phyloP scores from a whole-genome alignment of 305 asterid species.

The Plantago lanceolata region DNA sequence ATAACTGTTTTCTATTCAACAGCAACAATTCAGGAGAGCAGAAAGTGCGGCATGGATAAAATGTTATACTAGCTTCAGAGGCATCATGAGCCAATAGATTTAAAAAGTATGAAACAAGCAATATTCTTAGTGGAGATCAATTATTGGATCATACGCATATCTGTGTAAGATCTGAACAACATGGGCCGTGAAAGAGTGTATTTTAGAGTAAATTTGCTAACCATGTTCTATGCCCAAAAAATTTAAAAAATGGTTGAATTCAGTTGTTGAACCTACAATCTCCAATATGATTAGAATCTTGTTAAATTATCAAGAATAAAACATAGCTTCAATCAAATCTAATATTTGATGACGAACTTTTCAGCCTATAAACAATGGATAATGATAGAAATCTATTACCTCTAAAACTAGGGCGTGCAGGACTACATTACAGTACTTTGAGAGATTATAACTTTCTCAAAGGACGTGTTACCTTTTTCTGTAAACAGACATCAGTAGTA shows the following conservation, averaged over 20 bases:
- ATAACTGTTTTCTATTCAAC: conserved; percentile 2
- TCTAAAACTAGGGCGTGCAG: neutral
- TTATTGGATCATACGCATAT: neutral
- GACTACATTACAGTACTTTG: neutral
- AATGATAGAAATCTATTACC: neutral
- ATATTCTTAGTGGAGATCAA: neutral
- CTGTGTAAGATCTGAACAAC: too few species aligned
- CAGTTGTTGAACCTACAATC: conserved; percentile 8
- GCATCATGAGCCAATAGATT: conserved; percentile 14
- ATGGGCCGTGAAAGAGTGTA: neutral
- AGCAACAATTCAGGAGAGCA: conserved; percentile 19
- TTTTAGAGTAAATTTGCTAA: neutral
- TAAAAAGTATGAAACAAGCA: conserved; percentile 1
- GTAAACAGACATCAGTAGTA: conserved; percentile 8
- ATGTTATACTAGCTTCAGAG: conserved; percentile 5
- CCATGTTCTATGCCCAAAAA: conserved; percentile 1
- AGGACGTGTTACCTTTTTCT: neutral
- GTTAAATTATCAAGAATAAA: neutral
- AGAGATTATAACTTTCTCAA: conserved; percentile 5
- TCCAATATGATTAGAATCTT: neutral
- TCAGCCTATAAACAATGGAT: neutral
- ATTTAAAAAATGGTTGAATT: neutral
- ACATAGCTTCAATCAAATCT: conserved; percentile 4
- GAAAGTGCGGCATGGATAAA: neutral
- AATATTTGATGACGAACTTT: neutral